Conservation (phyloP, 331 rosid genomes). For the Quercus phellos region DNA sequence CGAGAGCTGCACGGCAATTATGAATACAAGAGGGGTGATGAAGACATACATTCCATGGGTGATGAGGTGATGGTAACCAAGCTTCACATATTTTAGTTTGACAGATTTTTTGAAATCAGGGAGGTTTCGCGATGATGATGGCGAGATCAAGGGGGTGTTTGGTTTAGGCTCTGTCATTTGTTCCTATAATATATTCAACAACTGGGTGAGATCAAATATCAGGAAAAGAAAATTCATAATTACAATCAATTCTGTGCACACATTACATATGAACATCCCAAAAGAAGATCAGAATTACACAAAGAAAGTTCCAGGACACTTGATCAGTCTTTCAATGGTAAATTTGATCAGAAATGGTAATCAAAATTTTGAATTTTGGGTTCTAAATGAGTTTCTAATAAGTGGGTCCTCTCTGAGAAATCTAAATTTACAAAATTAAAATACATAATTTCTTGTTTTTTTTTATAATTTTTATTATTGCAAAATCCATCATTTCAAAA, state of each 20-base stretch:
- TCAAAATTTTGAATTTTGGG: neutral
- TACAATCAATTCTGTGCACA: neutral
- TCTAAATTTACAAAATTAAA: neutral
- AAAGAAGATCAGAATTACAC: neutral
- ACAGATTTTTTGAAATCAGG: constrained; percentile 87
- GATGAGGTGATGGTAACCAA: constrained; percentile 88
- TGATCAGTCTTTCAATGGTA: neutral
- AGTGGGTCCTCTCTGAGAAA: neutral
- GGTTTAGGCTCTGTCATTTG: constrained; percentile 56
- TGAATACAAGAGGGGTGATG: constrained; percentile 59
- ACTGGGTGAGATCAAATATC: constrained; percentile 1
- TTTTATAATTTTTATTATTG: neutral
- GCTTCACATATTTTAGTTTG: constrained; percentile 80
- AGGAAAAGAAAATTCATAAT: neutral
- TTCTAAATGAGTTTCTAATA: neutral
- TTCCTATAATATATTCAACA: constrained; percentile 32
- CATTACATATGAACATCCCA: neutral
- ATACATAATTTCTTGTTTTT: neutral
- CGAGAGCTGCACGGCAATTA: constrained; percentile 70
- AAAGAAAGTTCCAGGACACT: neutral
- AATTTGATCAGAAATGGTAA: neutral
- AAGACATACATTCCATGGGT: constrained; percentile 87
- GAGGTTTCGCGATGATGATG: constrained; percentile 50
- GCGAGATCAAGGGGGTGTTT: constrained; percentile 42
- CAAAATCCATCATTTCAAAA: neutral